A percentile compares a stretch with the other conserved stretches of the same genome.
Evolutionary conservation across 371 early-diverging fungal genomes (phyloP).

Genomic region (Enterospora canceri): DNA sequence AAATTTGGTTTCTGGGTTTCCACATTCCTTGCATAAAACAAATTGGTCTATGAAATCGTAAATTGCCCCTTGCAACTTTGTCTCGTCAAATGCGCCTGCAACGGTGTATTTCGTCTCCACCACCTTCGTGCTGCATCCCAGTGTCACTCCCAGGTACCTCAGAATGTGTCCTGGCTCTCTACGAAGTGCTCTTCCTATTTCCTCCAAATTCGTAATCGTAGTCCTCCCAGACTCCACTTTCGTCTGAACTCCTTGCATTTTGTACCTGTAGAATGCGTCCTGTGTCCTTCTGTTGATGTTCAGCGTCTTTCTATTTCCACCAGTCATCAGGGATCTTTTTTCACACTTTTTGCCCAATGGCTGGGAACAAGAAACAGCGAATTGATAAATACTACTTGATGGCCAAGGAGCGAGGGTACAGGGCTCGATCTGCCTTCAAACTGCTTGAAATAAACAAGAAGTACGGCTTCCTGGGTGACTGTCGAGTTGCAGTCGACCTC

Average conservation of each 20-base stretch:
- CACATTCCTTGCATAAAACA: conserved; percentile 82
- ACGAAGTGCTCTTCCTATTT: conserved; percentile 73
- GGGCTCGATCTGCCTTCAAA: conserved; percentile 98
- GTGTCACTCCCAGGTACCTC: conserved; percentile 83
- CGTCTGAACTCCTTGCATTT: conserved; percentile 71
- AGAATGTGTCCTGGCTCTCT: conserved; percentile 71
- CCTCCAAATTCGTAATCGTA: conserved; percentile 85
- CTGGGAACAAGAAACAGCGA: conserved; percentile 64
- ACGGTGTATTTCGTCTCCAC: conserved; percentile 81
- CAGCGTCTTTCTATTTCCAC: conserved; percentile 30
- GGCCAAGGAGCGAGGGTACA: conserved; percentile 98
- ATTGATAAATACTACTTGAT: conserved; percentile 98
- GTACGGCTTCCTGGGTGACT: conserved; percentile 69
- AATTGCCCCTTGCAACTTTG: conserved; percentile 70
- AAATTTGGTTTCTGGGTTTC: conserved; percentile 92
- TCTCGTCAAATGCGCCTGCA: conserved; percentile 82
- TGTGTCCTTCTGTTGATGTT: conserved; percentile 50
- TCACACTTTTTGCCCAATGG: conserved; percentile 8
- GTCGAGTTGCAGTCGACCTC: conserved; percentile 78
- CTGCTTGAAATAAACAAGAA: conserved; percentile 84
- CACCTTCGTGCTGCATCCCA: conserved; percentile 79
- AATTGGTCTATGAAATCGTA: conserved; percentile 84
- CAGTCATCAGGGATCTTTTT: conserved; percentile 8
- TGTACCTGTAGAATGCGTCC: conserved; percentile 92
- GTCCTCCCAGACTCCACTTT: conserved; percentile 95